Conservation (phyloP, 345 rosid species). For the Cardamine occulta region DNA sequence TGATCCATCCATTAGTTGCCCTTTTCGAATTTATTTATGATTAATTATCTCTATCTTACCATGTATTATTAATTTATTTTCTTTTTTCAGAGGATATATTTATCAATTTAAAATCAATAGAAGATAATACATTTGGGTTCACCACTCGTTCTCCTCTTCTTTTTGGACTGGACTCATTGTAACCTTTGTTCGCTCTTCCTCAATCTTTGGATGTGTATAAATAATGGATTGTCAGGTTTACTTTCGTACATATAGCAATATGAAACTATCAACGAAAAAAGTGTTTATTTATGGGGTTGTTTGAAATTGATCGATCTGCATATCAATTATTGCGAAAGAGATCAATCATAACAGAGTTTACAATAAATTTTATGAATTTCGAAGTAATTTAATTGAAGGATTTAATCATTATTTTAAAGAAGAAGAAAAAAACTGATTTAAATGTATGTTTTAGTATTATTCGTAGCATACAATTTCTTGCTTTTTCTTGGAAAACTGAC, state of each 20-base stretch:
- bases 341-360: background rate
- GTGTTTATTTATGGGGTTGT: constrained; percentile 18
- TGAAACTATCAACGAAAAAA: constrained; percentile 1
- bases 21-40: background rate
- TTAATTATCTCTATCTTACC: constrained; percentile 6
- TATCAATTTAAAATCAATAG: constrained; percentile 6
- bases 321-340: constrained; percentile 9
- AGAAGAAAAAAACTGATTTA: too few species aligned
- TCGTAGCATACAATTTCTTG: background rate
- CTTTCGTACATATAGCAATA: background rate
- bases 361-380: background rate
- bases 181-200: constrained; percentile 24
- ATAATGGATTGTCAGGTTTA: background rate
- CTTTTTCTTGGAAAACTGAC: background rate
- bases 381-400: background rate
- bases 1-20: constrained; percentile 39
- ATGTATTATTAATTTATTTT: background rate
- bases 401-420: background rate
- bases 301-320: constrained; percentile 19
- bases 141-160: constrained; percentile 36
- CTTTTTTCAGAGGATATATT: background rate
- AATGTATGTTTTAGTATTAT: background rate
- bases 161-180: constrained; percentile 37
- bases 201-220: constrained; percentile 40
- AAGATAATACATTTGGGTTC: constrained; percentile 22